Base-by-base conservation (phyloP, 2,329 filamentous ascomycete species). In the Penicillium sp. region DNA sequence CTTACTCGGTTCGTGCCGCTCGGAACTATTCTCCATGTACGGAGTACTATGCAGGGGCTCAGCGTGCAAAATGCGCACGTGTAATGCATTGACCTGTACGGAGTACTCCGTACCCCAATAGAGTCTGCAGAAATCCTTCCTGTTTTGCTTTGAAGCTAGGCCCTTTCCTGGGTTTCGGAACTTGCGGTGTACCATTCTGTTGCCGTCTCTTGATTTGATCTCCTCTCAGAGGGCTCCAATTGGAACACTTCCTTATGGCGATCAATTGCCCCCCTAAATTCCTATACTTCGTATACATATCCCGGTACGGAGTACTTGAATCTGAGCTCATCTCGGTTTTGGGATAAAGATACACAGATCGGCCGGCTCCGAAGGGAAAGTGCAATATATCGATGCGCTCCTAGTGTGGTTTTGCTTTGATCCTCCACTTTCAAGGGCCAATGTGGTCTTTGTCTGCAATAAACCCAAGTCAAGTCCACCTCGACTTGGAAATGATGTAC, bases 1-100 rank as follows among this genome's bases (percentile, higher is more conserved):
- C 41, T 33, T 33, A 11, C 36, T 49, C 50, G 50, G 50, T 53
- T 53, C 50, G 42, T 53, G 35, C 50, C 50, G 46, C 12, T n/a
- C 46, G 50, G 50, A 49, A 53, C 22, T 42, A 49, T 41, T 41
- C 22, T 53, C 50, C 50, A 38, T 26, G 17, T 9, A 25, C 22
- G 22, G 22, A n/a, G n/a, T 8, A 26, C 9, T 17, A 47, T 49
- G 50, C 50, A 53, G 44, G 44, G 50, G 43, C n/a, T n/a, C n/a
- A n/a, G n/a, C n/a, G n/a, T n/a, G n/a, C n/a, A n/a, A n/a, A n/a
- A n/a, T n/a, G n/a, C n/a, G 31, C 49, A 45, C 49, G 49, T 44
- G 38, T 30, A 36, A 30, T 30, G 43, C 50, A 48, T 38, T 19
- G 41, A 53, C 42, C 43, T 41, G 5, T 30, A 22, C 22, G 22